Conservation (phyloP, 305 asterid genomes). For the Fraxinus greggii region DNA sequence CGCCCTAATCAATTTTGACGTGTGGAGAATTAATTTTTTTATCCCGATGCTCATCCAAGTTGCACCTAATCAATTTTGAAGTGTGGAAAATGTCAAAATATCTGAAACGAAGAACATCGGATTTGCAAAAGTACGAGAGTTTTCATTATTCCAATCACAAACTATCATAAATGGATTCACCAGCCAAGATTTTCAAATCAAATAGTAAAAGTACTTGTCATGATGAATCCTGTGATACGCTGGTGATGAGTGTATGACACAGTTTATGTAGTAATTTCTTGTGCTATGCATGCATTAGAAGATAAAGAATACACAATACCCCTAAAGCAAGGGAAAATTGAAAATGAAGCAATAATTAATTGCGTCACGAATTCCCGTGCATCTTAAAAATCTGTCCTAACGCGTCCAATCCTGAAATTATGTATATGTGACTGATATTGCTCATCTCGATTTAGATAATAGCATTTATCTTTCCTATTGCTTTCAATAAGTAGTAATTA, state of each 20-base stretch:
- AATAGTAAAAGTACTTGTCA: background rate
- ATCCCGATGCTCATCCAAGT: background rate
- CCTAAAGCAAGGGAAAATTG: background rate
- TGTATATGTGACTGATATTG: background rate
- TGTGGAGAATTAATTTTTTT: background rate
- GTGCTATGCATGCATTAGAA: background rate
- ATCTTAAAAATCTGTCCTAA: background rate
- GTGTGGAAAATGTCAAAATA: background rate
- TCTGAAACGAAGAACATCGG: background rate
- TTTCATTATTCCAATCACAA: background rate
- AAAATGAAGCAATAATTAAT: background rate
- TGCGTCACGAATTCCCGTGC: background rate
- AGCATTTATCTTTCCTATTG: background rate
- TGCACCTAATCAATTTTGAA: background rate
- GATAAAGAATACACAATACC: background rate
- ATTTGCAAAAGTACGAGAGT: background rate
- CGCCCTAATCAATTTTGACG: background rate
- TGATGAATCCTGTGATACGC: background rate
- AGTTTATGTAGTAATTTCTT: background rate
- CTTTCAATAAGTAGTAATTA: background rate
- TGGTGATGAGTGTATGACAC: background rate
- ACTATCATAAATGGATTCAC: background rate
- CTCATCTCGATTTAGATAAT: background rate
- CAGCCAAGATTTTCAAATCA: background rate
- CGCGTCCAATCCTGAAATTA: background rate